Base-by-base conservation (phyloP, 305 asterid genomes). In the Caryopteris hybrid region DNA sequence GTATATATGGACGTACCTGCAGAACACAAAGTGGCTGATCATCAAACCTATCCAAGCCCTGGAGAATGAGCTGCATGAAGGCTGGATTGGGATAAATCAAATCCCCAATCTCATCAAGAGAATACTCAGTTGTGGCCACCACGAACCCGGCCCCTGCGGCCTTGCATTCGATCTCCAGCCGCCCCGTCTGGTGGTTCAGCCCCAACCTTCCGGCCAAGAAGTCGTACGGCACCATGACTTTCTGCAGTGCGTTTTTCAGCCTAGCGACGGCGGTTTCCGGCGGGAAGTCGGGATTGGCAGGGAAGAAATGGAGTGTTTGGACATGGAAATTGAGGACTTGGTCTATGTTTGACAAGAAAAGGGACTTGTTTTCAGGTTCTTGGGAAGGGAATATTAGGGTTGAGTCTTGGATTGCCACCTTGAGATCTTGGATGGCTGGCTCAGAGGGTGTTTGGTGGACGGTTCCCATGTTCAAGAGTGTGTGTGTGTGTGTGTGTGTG, bases 71-170 rank as follows among this genome's bases (percentile, higher is more conserved):
- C 71, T 81, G 89, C 77, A 80, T 84, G 82, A 89, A 91, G 0
- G 81, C 94, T 1, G 96, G 96, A 64, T 89, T 89, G 0, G 98
- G 98, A 68, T 85, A 87, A 36, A 81, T 86, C 72, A 91, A 70
- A 63, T 91, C 90, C 6, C 92, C 98, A 10, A 91, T 69, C 48
- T 91, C 92, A 22, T 79, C 74, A 2, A 91, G 64, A 3, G 81
- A 66, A 54, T 54, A 84, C 71, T 84, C 87, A 34, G 88, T 55
- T 10, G 87, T 22, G 4, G 96, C 98, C 73, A 79, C 86, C 58
- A 83, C 78, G 55, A 85, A 87, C 2, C 86, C 94, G 1, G 70
- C 89, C 36, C 96, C 96, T 0, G 80, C 67, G 0, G 53, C 74
- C 46, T 72, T 74, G 73, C 88, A 80, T 8, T 86, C 85, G 38